A percentile compares a stretch with the other conserved stretches of the same genome.
phyloP scores from a whole-genome alignment of 768 basidiomycete species.

The Russula sp. region DNA sequence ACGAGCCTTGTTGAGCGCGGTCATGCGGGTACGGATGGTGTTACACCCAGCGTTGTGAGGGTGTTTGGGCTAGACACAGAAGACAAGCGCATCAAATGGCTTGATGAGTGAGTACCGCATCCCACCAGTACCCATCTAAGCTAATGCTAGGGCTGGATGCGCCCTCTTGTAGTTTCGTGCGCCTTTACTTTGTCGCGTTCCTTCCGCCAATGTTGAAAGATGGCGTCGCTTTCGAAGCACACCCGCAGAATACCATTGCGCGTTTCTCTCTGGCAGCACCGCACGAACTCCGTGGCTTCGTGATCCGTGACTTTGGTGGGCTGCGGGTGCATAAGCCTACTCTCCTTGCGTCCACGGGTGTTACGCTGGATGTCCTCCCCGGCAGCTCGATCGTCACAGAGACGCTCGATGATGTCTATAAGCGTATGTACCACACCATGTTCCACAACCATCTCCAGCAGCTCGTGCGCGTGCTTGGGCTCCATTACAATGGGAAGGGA shows the following conservation, averaged over 20 bases:
- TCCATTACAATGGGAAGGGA: slow-evolving; percentile 51
- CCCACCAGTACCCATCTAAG: neutral
- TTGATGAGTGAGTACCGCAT: slow-evolving; percentile 38
- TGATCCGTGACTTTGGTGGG: slow-evolving; percentile 55
- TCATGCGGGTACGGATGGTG: slow-evolving; percentile 41
- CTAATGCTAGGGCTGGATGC: neutral
- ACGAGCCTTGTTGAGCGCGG: slow-evolving; percentile 52
- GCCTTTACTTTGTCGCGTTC: slow-evolving; percentile 49
- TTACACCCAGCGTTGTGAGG: slow-evolving; percentile 44
- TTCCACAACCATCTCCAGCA: slow-evolving; percentile 58
- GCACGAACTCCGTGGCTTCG: slow-evolving; percentile 47
- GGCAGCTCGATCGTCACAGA: slow-evolving; percentile 38
- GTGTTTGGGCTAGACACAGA: slow-evolving; percentile 48
- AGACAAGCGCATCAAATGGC: slow-evolving; percentile 44
- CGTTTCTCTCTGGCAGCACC: slow-evolving; percentile 43
- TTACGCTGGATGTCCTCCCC: slow-evolving; percentile 43
- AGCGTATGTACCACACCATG: slow-evolving; percentile 51
- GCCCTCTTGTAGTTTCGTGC: slow-evolving; percentile 36
- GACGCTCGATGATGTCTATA: slow-evolving; percentile 50
- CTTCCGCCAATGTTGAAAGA: slow-evolving; percentile 48
- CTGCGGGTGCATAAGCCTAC: slow-evolving; percentile 48
- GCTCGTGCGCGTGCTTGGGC: slow-evolving; percentile 49
- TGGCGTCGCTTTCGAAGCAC: slow-evolving; percentile 54
- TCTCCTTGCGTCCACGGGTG: slow-evolving; percentile 44
- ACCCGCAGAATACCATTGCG: slow-evolving; percentile 55